Conservation (phyloP, 345 rosid genomes). For the Draba incana region DNA sequence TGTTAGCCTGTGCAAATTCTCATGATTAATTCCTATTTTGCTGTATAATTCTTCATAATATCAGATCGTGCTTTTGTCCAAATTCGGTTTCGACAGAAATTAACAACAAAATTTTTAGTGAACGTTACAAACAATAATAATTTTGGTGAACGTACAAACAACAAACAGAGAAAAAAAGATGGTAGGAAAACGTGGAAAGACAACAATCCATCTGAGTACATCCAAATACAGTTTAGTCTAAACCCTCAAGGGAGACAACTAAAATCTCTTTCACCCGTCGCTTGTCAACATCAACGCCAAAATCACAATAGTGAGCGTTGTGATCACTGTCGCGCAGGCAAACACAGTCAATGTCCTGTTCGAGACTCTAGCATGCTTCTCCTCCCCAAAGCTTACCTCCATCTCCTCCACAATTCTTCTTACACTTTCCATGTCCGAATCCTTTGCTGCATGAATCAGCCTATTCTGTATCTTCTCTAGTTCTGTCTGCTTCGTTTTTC, state of each 20-base stretch:
- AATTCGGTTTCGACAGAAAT: no score
- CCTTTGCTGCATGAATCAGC: constrained; percentile 82
- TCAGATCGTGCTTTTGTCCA: no score
- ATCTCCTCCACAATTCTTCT: constrained; percentile 79
- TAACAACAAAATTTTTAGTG: not conserved
- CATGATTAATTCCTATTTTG: no score
- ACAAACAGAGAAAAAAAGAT: not conserved
- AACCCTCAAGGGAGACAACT: not conserved
- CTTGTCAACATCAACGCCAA: constrained; percentile 81
- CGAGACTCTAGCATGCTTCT: constrained; percentile 46
- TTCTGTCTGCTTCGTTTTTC: constrained; percentile 45
- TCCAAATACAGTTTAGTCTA: not conserved
- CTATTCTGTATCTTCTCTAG: constrained; percentile 76
- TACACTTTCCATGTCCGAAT: constrained; percentile 84
- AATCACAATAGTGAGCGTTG: constrained; percentile 61
- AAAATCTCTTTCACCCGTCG: constrained; percentile 55
- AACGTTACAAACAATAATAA: not conserved
- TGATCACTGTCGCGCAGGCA: constrained; percentile 57
- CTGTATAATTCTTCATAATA: no score
- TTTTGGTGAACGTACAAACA: not conserved
- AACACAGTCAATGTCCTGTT: constrained; percentile 62
- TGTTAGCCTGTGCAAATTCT: no score
- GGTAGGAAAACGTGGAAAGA: constrained; percentile 9
- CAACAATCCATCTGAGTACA: not conserved
- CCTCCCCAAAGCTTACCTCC: constrained; percentile 47